These are phyloP conservation scores for Rhodamnia rubescens DNA, from an alignment of 345 rosid genomes.

Conservation along the genomic window DNA sequence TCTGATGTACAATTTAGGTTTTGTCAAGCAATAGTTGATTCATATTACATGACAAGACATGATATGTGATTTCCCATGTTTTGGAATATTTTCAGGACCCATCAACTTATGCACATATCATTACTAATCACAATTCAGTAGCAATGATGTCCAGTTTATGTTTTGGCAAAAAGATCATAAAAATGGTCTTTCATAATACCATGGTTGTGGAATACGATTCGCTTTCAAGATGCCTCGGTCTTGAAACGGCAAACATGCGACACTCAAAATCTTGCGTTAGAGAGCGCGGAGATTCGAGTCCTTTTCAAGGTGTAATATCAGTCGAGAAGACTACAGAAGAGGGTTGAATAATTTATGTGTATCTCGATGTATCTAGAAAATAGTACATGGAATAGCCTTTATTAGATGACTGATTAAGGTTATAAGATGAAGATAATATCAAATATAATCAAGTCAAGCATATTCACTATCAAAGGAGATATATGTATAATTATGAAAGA, in stretches of 20 bases:
- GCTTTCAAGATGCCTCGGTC: accelerated
- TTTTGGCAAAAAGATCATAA: background rate
- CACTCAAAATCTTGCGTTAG: background rate
- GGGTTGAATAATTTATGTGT: too few relatives aligned
- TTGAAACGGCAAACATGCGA: accelerated
- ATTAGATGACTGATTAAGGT: too few relatives aligned
- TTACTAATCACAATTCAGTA: background rate
- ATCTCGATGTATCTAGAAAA: too few relatives aligned
- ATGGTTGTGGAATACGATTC: background rate
- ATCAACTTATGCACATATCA: background rate
- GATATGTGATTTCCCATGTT: background rate
- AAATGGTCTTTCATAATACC: accelerated
- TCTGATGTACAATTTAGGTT: background rate
- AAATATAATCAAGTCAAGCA: too few relatives aligned
- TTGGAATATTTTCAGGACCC: too few relatives aligned
- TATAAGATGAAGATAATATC: too few relatives aligned
- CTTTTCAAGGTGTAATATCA: too few relatives aligned
- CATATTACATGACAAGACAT: background rate
- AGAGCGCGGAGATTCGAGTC: accelerated
- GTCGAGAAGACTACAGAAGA: too few relatives aligned
- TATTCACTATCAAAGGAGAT: too few relatives aligned
- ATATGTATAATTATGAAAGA: too few relatives aligned
- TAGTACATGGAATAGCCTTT: too few relatives aligned
- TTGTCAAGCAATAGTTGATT: background rate
- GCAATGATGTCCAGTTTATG: background rate